Conservation (phyloP, 176 grass and related monocot genomes). For the Oropetium thomaeum region DNA sequence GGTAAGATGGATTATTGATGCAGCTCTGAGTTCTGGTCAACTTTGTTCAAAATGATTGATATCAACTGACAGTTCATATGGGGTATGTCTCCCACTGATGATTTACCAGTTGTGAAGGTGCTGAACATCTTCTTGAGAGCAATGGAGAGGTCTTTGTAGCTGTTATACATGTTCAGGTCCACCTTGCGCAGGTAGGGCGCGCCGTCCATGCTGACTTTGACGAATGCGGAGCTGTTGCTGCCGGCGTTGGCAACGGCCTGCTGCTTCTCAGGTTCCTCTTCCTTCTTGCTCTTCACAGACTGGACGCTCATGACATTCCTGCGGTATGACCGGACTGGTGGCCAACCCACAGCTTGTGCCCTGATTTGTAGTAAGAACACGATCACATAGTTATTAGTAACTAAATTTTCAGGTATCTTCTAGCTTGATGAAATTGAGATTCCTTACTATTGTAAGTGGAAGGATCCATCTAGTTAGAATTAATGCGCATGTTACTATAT, state of each 20-base stretch:
- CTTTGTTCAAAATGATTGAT: not conserved
- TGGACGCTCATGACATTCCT: slow-evolving; percentile 87
- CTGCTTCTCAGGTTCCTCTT: slow-evolving; percentile 54
- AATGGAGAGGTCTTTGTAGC: slow-evolving; percentile 85
- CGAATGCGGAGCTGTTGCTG: slow-evolving; percentile 43
- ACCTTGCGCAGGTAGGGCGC: slow-evolving; percentile 94
- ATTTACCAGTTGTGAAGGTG: slow-evolving; percentile 63
- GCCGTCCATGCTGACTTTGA: slow-evolving; percentile 98
- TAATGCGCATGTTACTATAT: slow-evolving; percentile 40
- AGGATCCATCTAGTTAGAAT: slow-evolving; percentile 11
- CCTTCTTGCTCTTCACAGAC: slow-evolving; percentile 61
- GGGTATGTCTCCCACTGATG: not conserved
- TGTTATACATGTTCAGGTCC: slow-evolving; percentile 85
- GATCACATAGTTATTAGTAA: not conserved
- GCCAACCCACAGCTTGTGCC: slow-evolving; percentile 94
- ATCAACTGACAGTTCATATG: not conserved
- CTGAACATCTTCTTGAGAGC: slow-evolving; percentile 89
- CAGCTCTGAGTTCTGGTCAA: not conserved
- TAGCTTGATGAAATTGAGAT: not conserved
- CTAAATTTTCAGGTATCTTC: not conserved
- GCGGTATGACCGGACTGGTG: slow-evolving; percentile 88
- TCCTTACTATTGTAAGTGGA: not conserved
- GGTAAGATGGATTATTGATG: not conserved
- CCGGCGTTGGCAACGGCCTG: slow-evolving; percentile 9
- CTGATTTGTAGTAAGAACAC: slow-evolving; percentile 30